A percentile compares a stretch with the other conserved stretches of the same genome.
phyloP scores from a whole-genome alignment of 2,329 filamentous ascomycete species.

The Cladophialophora carrionii region DNA sequence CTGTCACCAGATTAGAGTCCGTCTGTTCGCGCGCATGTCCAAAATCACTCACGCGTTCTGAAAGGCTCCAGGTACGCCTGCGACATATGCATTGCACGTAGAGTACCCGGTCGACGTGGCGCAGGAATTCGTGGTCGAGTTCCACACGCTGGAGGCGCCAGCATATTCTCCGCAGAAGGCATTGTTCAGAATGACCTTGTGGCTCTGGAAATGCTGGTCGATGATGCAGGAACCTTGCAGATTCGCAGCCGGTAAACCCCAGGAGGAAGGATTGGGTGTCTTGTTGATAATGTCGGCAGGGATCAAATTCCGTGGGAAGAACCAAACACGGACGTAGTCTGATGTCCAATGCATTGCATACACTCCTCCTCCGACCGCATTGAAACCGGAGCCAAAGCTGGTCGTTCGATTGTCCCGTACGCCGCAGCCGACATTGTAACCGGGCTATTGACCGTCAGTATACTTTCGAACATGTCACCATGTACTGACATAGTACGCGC shows the following conservation, averaged over 20 bases:
- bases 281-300: constrained; percentile 49
- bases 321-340: constrained; percentile 53
- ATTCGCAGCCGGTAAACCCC: constrained; percentile 55
- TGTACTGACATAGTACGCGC: constrained; percentile 50
- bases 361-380: constrained; percentile 65
- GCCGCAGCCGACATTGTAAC: constrained; percentile 58
- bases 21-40: not conserved
- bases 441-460: constrained; percentile 24
- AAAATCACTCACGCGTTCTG: constrained; percentile 28
- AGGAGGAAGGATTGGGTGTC: constrained; percentile 47
- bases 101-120: constrained; percentile 28
- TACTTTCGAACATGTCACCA: not conserved
- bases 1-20: constrained; percentile 10
- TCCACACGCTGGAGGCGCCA: constrained; percentile 54
- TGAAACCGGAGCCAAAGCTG: constrained; percentile 66
- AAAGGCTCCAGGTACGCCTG: constrained; percentile 32
- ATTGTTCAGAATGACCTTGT: constrained; percentile 75
- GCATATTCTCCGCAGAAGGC: constrained; percentile 84
- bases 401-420: constrained; percentile 51
- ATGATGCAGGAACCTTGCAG: constrained; percentile 72
- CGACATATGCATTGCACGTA: constrained; percentile 36
- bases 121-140: constrained; percentile 31
- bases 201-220: constrained; percentile 64
- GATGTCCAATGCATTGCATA: constrained; percentile 63
- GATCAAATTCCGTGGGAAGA: constrained; percentile 47